phyloP scores from a whole-genome alignment of 2,329 filamentous ascomycete species.

The Ophiostoma ips region DNA sequence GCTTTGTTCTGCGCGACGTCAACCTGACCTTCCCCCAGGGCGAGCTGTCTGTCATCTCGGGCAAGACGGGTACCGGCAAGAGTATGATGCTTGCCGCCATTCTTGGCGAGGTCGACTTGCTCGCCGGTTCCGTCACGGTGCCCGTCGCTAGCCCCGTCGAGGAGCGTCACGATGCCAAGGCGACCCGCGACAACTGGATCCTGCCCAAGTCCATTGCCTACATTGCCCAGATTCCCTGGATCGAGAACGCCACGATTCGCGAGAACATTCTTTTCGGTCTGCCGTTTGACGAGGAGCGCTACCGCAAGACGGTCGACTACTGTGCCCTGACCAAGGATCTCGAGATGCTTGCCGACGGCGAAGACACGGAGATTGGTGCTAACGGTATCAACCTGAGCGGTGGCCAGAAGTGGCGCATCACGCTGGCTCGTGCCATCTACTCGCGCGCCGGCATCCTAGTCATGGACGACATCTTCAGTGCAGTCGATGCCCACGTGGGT shows the following conservation, averaged over 20 bases:
- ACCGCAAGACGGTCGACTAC: slow-evolving; percentile 53
- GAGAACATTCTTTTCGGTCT: slow-evolving; percentile 71
- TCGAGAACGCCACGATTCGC: slow-evolving; percentile 66
- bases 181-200: slow-evolving; percentile 53
- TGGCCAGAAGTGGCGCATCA: slow-evolving; percentile 72
- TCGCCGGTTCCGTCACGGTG: slow-evolving; percentile 46
- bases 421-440: slow-evolving; percentile 67
- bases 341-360: slow-evolving; percentile 61
- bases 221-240: slow-evolving; percentile 71
- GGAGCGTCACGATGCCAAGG: slow-evolving; percentile 47
- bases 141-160: slow-evolving; percentile 34
- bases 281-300: slow-evolving; percentile 54
- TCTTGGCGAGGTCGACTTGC: slow-evolving; percentile 59
- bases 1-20: slow-evolving; percentile 52
- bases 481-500: slow-evolving; percentile 69
- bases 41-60: slow-evolving; percentile 61
- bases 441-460: slow-evolving; percentile 63
- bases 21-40: slow-evolving; percentile 52
- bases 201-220: slow-evolving; percentile 57
- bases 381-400: slow-evolving; percentile 77
- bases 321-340: slow-evolving; percentile 67
- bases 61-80: slow-evolving; percentile 67
- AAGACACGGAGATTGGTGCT: slow-evolving; percentile 67
- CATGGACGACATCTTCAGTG: slow-evolving; percentile 73
- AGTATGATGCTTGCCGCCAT: slow-evolving; percentile 60